phyloP scores from a whole-genome alignment of 495 filamentous ascomycete genomes.

The Copromyces sp. region DNA sequence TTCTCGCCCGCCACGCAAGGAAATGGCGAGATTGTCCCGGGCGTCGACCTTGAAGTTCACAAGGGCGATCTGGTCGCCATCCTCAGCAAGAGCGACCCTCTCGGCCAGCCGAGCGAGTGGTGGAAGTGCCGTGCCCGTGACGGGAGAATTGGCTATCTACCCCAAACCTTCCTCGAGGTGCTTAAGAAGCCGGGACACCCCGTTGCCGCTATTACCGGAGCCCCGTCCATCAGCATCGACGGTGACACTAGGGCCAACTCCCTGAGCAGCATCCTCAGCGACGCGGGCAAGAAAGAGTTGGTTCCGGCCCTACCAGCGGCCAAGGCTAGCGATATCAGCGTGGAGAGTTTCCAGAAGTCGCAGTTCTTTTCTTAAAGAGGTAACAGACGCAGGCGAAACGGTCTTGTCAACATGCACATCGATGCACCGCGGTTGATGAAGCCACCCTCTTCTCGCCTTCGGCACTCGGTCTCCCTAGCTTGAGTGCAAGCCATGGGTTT shows the following conservation, averaged over 20 bases:
- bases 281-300: constrained; percentile 21
- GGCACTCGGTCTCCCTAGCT: background rate
- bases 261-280: constrained; percentile 30
- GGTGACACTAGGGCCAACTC: constrained; percentile 33
- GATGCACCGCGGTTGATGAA: background rate
- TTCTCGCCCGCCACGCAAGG: constrained; percentile 64
- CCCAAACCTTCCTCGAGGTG: constrained; percentile 76
- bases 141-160: constrained; percentile 82
- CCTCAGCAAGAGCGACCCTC: constrained; percentile 81
- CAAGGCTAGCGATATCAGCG: constrained; percentile 57
- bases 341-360: constrained; percentile 85
- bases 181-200: constrained; percentile 50
- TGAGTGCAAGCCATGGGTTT: background rate
- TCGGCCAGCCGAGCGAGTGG: constrained; percentile 90
- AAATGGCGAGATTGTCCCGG: constrained; percentile 46
- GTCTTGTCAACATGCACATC: background rate
- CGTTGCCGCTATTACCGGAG: constrained; percentile 44
- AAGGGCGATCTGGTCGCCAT: constrained; percentile 96
- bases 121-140: constrained; percentile 94
- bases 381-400: background rate
- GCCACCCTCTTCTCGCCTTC: background rate
- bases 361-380: constrained; percentile 61
- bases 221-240: constrained; percentile 34
- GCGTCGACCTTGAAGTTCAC: constrained; percentile 82
- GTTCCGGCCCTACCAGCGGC: constrained; percentile 41